Evolutionary conservation across 1,284 basidiomycete genomes (phyloP).

Genomic region (Ganoderma lingzhi): DNA sequence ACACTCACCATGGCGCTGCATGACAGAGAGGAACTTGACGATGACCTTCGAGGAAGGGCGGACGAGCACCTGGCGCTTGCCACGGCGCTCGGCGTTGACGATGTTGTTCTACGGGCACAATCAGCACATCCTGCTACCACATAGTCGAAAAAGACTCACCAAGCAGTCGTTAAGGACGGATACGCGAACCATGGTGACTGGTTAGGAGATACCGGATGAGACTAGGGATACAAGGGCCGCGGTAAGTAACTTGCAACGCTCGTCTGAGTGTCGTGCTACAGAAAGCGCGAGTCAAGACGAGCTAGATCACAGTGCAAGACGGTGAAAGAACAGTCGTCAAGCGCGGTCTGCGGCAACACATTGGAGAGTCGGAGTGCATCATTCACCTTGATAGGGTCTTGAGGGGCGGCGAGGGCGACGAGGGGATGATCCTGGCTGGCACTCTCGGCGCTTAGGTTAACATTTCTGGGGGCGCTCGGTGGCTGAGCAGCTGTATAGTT

Average conservation of each 20-base stretch:
- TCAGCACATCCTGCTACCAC: constrained; percentile 1
- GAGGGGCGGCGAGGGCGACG: constrained; percentile 37
- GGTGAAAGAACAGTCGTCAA: constrained; percentile 36
- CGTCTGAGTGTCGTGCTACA: constrained; percentile 84
- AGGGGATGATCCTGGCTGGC: constrained; percentile 16
- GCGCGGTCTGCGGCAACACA: constrained; percentile 34
- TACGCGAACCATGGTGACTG: constrained; percentile 79
- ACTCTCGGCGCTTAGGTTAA: constrained; percentile 17
- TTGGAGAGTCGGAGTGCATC: constrained; percentile 26
- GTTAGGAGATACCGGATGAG: constrained; percentile 32
- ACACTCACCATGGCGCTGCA: constrained; percentile 95
- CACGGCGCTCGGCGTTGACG: constrained; percentile 97
- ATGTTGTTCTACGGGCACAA: constrained; percentile 80
- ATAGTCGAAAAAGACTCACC: constrained; percentile 46
- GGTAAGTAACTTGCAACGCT: constrained; percentile 53
- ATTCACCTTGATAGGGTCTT: constrained; percentile 47
- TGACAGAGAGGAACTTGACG: constrained; percentile 94
- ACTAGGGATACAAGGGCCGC: constrained; percentile 35
- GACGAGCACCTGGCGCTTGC: constrained; percentile 97
- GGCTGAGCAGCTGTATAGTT: constrained; percentile 42
- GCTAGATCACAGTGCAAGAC: constrained; percentile 41
- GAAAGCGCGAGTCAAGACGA: constrained; percentile 84
- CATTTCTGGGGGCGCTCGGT: constrained; percentile 23
- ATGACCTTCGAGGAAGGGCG: constrained; percentile 96
- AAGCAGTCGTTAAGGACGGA: constrained; percentile 91